Conservation (phyloP, 305 asterid genomes). For the Solanum hybrid region DNA sequence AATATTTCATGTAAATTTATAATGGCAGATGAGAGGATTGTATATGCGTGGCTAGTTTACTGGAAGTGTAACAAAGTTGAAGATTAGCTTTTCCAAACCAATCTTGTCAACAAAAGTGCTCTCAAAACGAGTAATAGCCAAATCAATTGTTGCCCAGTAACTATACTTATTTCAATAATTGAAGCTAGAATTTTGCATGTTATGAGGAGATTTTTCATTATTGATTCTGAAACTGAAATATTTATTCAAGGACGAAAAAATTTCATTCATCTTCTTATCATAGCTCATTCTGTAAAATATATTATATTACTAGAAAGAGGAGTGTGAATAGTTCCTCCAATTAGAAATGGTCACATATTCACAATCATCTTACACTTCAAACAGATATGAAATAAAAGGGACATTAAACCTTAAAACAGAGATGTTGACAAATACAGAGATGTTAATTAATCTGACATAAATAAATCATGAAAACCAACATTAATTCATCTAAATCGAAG, state of each 20-base stretch:
- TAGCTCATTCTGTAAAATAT: not conserved
- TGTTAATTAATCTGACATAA: not conserved
- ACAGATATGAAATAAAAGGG: not conserved
- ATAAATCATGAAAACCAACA: not conserved
- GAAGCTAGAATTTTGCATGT: not conserved
- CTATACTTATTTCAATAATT: not conserved
- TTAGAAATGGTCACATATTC: not conserved
- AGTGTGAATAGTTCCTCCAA: not conserved
- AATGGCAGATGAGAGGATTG: not conserved
- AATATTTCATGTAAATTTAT: not conserved
- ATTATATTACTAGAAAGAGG: too few species aligned
- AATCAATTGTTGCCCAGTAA: not conserved
- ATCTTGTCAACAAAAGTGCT: not conserved
- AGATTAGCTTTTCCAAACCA: not conserved
- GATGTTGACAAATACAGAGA: too few species aligned
- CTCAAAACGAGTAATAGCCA: not conserved
- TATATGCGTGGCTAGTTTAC: not conserved
- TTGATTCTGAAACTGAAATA: not conserved
- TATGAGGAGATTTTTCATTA: too few species aligned
- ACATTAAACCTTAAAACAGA: not conserved
- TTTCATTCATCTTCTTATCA: not conserved
- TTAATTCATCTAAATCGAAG: slow-evolving; percentile 11
- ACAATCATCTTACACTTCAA: not conserved
- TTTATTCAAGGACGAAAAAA: not conserved
- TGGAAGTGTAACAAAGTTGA: not conserved